phyloP scores from a whole-genome alignment of 73 alveolate species.

The Breviolum minutum region DNA sequence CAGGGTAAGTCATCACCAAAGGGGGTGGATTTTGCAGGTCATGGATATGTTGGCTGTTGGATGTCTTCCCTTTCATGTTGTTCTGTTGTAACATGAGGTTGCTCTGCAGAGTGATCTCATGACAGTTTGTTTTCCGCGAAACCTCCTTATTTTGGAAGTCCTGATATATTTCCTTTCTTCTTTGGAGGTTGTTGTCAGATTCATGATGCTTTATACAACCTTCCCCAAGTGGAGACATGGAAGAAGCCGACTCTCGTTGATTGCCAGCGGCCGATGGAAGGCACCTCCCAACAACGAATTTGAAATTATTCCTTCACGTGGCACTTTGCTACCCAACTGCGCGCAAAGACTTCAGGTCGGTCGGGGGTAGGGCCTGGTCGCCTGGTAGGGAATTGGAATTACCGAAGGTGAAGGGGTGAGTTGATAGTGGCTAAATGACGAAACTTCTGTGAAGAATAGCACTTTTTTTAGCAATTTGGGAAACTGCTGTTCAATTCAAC shows the following conservation, averaged over 20 bases:
- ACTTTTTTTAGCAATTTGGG: background rate
- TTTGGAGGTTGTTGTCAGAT: background rate
- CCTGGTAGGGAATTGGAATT: background rate
- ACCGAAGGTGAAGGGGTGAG: background rate
- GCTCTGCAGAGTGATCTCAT: background rate
- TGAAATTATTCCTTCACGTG: constrained; percentile 99
- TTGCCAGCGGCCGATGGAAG: background rate
- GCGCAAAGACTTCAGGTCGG: constrained; percentile 98
- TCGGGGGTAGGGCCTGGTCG: background rate
- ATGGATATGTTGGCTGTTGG: background rate
- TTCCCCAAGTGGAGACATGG: too few species aligned
- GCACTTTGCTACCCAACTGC: constrained; percentile 98
- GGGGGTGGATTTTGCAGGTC: constrained; percentile 92
- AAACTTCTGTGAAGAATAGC: background rate
- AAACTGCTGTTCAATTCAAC: too few species aligned
- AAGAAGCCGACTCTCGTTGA: background rate
- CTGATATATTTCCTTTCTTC: too few species aligned
- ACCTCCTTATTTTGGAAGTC: background rate
- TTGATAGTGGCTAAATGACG: too few species aligned
- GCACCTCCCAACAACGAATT: constrained; percentile 97
- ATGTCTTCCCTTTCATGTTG: background rate
- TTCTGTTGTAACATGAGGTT: too few species aligned
- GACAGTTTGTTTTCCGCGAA: too few species aligned
- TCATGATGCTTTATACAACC: background rate
- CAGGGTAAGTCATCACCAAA: background rate